Percentiles rank a stretch among this genome's conserved stretches.
phyloP scores from a whole-genome alignment of 768 basidiomycete species.

The Suillus americanus region DNA sequence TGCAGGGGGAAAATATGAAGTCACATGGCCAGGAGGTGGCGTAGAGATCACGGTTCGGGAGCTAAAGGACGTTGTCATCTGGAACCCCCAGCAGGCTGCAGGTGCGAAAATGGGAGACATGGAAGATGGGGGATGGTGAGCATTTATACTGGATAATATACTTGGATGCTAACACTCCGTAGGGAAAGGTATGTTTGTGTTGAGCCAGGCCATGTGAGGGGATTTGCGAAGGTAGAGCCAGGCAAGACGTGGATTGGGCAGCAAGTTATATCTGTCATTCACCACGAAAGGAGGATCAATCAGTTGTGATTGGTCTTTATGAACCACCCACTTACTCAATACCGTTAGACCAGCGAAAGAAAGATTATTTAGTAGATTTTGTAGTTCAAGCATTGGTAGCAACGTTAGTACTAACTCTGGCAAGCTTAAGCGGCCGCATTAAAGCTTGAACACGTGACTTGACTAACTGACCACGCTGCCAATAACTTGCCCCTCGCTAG shows the following conservation, averaged over 20 bases:
- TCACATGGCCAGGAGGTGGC: slow-evolving; percentile 59
- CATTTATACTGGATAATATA: slow-evolving; percentile 7
- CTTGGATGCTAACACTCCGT: slow-evolving; percentile 7
- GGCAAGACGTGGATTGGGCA: slow-evolving; percentile 77
- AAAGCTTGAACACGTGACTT: too few relatives aligned
- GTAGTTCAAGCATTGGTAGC: too few relatives aligned
- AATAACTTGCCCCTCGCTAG: too few relatives aligned
- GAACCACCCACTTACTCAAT: not conserved
- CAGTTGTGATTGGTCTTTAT: slow-evolving; percentile 10
- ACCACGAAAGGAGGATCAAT: slow-evolving; percentile 28
- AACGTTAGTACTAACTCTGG: too few relatives aligned
- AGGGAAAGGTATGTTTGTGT: slow-evolving; percentile 89
- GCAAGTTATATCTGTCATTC: slow-evolving; percentile 60
- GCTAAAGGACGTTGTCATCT: slow-evolving; percentile 83
- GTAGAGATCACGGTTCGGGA: slow-evolving; percentile 52
- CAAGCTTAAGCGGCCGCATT: too few relatives aligned
- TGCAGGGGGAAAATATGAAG: slow-evolving; percentile 52
- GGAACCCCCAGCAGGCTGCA: slow-evolving; percentile 81
- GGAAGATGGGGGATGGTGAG: slow-evolving; percentile 86
- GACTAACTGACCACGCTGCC: too few relatives aligned
- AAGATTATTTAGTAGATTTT: not conserved
- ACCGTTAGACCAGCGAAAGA: not conserved
- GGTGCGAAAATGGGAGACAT: slow-evolving; percentile 84
- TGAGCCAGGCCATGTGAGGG: slow-evolving; percentile 84
- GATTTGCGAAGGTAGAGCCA: slow-evolving; percentile 61